Evolutionary conservation across 805 yeast species (phyloP), one percentile per base, ranked within the genome.

Genomic region (Candida morakotiae): DNA sequence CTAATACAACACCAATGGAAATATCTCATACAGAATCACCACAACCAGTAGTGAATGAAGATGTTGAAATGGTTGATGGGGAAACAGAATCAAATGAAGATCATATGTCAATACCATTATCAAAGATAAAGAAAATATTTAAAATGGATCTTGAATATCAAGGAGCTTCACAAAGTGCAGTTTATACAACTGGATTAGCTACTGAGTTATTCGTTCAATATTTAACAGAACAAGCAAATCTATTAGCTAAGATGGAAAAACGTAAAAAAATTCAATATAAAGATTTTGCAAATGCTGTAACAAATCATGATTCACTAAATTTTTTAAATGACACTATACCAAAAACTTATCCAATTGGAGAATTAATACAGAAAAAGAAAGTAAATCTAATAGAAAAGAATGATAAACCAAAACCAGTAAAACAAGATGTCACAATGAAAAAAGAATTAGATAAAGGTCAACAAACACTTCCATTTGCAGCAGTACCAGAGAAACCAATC

Each of bases 171-270:
- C 81, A 76, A 39, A 67, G 79, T 20, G 87, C 91, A 0, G 85
- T 81, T n/a, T 81, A 77, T 53, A 73, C 87, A 11, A 67, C 85
- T 5, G 87, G 86, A 2, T 70, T 82, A n/a, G 88, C 93, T 7
- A 78, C 91, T 0, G 93, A 85, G 49, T 59, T 83, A 16, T 85
- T 85, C 52, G 69, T 84, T 16, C 81, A 79, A 56, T 75, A 78
- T 50, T 68, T 84, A 42, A 72, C 85, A 1, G 87, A 81, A 52
- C 86, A 82, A 52, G 88, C 93, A 0, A 65, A 78, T 5, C 58
- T 80, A 39, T 64, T 69, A 16, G 84, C 94, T 22, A 75, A 78
- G 47, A 64, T 78, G 25, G 83, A 77, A 20, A 77, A 78, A 44
- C 63, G 91, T 31, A 81, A 82, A 64, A 81, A 80, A 46, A 60